Evolutionary conservation across 805 yeast species (phyloP), one percentile per base, ranked within the genome.

Genomic region (Yamadazyma nakazawae): DNA sequence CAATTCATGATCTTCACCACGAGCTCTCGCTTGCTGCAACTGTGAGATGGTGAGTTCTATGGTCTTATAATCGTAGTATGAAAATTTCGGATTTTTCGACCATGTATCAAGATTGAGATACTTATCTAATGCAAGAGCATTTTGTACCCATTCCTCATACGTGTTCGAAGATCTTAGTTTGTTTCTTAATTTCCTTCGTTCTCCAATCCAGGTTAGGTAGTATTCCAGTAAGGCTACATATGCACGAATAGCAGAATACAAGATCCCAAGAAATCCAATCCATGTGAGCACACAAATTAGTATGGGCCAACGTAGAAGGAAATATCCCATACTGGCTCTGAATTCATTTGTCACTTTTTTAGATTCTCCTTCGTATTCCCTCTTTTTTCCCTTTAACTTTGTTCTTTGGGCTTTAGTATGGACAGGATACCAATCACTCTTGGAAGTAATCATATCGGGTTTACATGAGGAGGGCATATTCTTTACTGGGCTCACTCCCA

Each of bases 41-140:
- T 75, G 70, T 12, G 57, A 50, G 5, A 78, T 70, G 0, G 83
- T 76, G 39, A 77, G 64, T 38, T 70, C 62, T 8, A 87, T 64
- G 0, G 88, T 81, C 34, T 72, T 75, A 63, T 79, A 82, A 60
- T 86, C 92, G 59, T 86, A 86, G 59, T 81, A 83, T 19, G 80
- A 79, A 53, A 83, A 84, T 46, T 70, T 67, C 18, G 84, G 82
- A 50, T 80, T 80, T 8, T 64, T 56, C 39, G 79, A 75, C 95
- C 95, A 86, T 39, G 73, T 68, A 51, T 79, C 80, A n/a, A 82
- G 64, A 5, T 82, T 79, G 28, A 85, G 66, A 55, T 67, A 75
- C 30, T 72, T 63, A 58, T 86, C 94, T 40, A 86, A 60, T 8
- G 63, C 66, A 32, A 70, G 57, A 1, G 94, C 92, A 54, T 78